phyloP scores from a whole-genome alignment of 2,329 filamentous ascomycete genomes.

The Botrytis byssoidea region DNA sequence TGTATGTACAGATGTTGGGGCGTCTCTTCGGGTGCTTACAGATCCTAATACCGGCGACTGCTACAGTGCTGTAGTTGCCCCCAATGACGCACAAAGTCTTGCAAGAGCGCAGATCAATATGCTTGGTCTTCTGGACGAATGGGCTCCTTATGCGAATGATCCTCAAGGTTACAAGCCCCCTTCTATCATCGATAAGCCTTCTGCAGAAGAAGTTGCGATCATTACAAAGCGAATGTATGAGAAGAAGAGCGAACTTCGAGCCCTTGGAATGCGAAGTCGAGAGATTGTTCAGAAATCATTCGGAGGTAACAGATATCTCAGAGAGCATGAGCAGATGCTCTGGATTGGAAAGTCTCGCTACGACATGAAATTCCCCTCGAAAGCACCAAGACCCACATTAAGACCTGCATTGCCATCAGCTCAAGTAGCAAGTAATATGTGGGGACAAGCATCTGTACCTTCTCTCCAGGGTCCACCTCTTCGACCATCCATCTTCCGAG shows the following conservation, averaged over 20 bases:
- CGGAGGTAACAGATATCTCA: constrained; percentile 57
- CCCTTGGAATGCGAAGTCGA: constrained; percentile 57
- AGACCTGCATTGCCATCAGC: constrained; percentile 15
- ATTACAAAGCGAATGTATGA: constrained; percentile 58
- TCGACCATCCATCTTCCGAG: constrained; percentile 14
- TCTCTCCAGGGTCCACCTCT: constrained; percentile 15
- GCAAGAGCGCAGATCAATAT: constrained; percentile 62
- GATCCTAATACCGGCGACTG: constrained; percentile 49
- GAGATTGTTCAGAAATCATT: constrained; percentile 59
- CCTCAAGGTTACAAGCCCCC: constrained; percentile 14
- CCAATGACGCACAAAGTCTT: constrained; percentile 60
- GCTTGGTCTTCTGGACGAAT: constrained; percentile 60
- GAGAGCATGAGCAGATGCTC: constrained; percentile 62
- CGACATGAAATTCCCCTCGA: constrained; percentile 7
- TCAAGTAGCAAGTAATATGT: constrained; percentile 17
- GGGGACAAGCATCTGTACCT: constrained; percentile 19
- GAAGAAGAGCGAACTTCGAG: constrained; percentile 53
- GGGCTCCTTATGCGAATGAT: constrained; percentile 54
- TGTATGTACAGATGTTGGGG: constrained; percentile 56
- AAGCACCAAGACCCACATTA: background rate
- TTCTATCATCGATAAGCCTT: constrained; percentile 41
- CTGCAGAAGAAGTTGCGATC: constrained; percentile 47
- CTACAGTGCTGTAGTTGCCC: constrained; percentile 62
- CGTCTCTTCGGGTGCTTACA: constrained; percentile 55
- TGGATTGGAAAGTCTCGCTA: constrained; percentile 43